These are phyloP conservation scores for Fusarium chaquense DNA, from an alignment of 2,329 filamentous ascomycete genomes.

Conservation along the genomic window DNA sequence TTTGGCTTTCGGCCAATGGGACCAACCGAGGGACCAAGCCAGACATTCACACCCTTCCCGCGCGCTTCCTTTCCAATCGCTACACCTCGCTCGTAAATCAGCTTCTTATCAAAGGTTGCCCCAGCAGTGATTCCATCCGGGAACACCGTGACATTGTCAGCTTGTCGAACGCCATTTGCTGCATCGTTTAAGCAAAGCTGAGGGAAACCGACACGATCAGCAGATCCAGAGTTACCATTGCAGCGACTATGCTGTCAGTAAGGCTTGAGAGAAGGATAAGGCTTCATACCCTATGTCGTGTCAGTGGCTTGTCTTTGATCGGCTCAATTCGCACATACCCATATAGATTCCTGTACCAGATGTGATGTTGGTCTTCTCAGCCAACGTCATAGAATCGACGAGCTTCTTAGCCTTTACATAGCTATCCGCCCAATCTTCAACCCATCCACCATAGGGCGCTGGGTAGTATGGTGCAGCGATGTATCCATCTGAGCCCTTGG, in stretches of 20 bases:
- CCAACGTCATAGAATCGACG: slow-evolving; percentile 81
- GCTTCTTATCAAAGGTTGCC: slow-evolving; percentile 78
- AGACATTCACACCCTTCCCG: slow-evolving; percentile 79
- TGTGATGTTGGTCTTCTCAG: slow-evolving; percentile 84
- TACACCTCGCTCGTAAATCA: slow-evolving; percentile 76
- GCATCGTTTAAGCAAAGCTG: slow-evolving; percentile 79
- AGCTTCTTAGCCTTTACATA: slow-evolving; percentile 76
- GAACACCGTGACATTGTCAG: slow-evolving; percentile 81
- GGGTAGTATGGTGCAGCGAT: slow-evolving; percentile 74
- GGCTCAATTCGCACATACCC: slow-evolving; percentile 57
- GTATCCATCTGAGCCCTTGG: slow-evolving; percentile 40
- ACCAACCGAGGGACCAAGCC: slow-evolving; percentile 77
- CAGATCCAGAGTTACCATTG: slow-evolving; percentile 81
- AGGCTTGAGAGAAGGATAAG: accelerated
- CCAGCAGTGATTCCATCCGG: slow-evolving; percentile 82
- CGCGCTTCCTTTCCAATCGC: slow-evolving; percentile 78
- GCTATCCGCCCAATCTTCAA: slow-evolving; percentile 73
- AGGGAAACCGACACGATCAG: slow-evolving; percentile 76
- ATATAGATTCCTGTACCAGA: slow-evolving; percentile 78
- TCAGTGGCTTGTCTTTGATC: neutral
- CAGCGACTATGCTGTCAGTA: slow-evolving; percentile 65
- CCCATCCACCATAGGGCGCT: slow-evolving; percentile 78
- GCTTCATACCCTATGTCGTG: slow-evolving; percentile 24
- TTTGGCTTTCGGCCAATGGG: slow-evolving; percentile 78
- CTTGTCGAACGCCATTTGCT: slow-evolving; percentile 77